Conservation (phyloP, 768 basidiomycete species). For the Suillus hirtellus region DNA sequence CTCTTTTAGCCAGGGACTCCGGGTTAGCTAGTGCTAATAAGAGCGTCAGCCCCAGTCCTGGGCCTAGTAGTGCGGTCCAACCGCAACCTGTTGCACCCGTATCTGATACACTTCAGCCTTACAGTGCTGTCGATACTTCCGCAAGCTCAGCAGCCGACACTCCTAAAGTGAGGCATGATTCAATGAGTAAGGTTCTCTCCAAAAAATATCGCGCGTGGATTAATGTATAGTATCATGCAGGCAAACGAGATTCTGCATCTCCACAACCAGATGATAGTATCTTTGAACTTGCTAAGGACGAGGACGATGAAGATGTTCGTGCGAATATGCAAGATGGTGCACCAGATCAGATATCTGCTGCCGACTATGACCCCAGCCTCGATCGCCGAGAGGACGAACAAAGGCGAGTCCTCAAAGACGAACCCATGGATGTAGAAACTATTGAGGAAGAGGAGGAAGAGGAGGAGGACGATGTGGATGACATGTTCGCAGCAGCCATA, state of each 20-base stretch:
- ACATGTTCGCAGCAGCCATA: conserved; percentile 84
- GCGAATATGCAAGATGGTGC: conserved; percentile 47
- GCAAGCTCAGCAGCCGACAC: conserved; percentile 18
- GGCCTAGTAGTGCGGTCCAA: conserved; percentile 73
- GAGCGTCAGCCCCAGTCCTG: conserved; percentile 56
- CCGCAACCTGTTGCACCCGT: conserved; percentile 56
- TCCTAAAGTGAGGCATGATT: conserved; percentile 20
- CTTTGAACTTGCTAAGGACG: conserved; percentile 71
- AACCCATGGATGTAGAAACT: conserved; percentile 40
- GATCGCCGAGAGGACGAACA: conserved; percentile 87
- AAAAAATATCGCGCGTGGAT: background rate
- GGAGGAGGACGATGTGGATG: conserved; percentile 89
- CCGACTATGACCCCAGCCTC: conserved; percentile 86
- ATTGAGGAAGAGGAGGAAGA: conserved; percentile 43
- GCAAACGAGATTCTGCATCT: conserved; percentile 54
- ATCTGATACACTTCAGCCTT: conserved; percentile 66
- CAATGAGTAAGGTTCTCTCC: conserved; percentile 21
- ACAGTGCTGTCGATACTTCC: conserved; percentile 43
- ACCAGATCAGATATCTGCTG: conserved; percentile 80
- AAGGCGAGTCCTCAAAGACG: conserved; percentile 52
- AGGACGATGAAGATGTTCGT: conserved; percentile 49
- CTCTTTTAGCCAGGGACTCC: conserved; percentile 77
- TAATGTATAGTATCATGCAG: conserved; percentile 29
- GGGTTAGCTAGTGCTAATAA: conserved; percentile 44
- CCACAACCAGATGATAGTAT: conserved; percentile 56